Percentiles rank a stretch among this genome's conserved stretches.
Evolutionary conservation across 1,284 basidiomycete species (phyloP).

Genomic region (Ceratobasidium sp.): DNA sequence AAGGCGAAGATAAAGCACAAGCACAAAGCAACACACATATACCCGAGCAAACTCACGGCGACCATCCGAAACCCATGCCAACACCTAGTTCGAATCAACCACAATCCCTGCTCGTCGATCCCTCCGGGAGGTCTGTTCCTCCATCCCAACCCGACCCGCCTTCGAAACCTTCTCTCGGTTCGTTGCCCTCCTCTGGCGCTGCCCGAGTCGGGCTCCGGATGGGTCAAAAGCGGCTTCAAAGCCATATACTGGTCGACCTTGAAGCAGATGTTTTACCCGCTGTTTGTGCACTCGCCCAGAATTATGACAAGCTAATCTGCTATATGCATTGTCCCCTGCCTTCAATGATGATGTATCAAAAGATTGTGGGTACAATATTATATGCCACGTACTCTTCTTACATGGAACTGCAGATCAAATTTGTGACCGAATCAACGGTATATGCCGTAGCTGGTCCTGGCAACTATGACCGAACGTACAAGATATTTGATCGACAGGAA

Average conservation of each 20-base stretch:
- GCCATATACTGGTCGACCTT: background rate
- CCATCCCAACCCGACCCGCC: background rate
- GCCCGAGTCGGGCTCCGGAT: background rate
- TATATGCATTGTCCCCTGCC: conserved; percentile 5
- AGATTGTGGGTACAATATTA: background rate
- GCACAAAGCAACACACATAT: too few species aligned
- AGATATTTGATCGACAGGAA: background rate
- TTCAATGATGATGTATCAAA: conserved; percentile 2
- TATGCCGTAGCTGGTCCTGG: background rate
- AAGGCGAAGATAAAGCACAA: too few species aligned
- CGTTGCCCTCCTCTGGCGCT: background rate
- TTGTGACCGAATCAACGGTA: background rate
- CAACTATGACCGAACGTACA: background rate
- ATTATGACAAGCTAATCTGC: background rate
- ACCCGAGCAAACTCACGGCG: too few species aligned
- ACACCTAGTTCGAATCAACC: background rate
- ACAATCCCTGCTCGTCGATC: background rate
- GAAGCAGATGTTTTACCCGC: conserved; percentile 1
- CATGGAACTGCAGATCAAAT: background rate
- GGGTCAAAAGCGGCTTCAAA: background rate
- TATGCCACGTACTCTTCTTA: background rate
- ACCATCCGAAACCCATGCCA: background rate
- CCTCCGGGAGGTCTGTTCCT: background rate
- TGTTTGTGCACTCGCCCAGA: background rate
- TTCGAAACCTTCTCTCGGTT: background rate